Evolutionary conservation across 2,329 filamentous ascomycete species (phyloP), one percentile per base, ranked within the genome.

Genomic region (Chrysosphaeria jannelii): DNA sequence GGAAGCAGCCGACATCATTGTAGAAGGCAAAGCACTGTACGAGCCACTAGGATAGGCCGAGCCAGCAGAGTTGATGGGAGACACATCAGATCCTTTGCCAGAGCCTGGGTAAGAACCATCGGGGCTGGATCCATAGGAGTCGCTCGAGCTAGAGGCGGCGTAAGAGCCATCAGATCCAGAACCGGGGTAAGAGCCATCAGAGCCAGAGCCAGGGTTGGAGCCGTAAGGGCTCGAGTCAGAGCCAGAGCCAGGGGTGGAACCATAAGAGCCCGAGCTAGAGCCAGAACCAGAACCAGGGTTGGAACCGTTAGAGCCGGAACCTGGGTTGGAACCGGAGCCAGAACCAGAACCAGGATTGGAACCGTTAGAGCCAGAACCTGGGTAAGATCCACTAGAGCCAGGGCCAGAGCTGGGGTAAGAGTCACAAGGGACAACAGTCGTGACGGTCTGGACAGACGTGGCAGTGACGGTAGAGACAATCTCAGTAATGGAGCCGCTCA

Each of bases 11-110:
- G 38, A 32, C 29, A n/a, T 37, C 35, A 20, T 36, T 39, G 29
- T 35, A 36, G 20, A 28, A 31, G 25, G 34, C 34, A 21, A 36
- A 36, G 33, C 37, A 39, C 34, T 39, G 39, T 28, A 31, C 29
- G 16, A 39, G n/a, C n/a, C n/a, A n/a, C n/a, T n/a, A n/a, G n/a
- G n/a, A n/a, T n/a, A n/a, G n/a, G n/a, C 36, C 3, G 30, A 31
- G 15, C 32, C 36, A 3, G 32, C 35, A 25, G 36, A 39, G 13
- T 32, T 34, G 14, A 36, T 39, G 30, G 9, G 14, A 8, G 13
- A 13, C 10, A 7, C 12, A 20, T 6, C 6, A 10, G 21, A 9
- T n/a, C n/a, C n/a, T n/a, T n/a, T n/a, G n/a, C 19, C n/a, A n/a
- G 14, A 16, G 14, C 9, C 21, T 19, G 21, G 21, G 14, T 8